These are phyloP conservation scores for Epichloe uncinata DNA, from an alignment of 2,329 filamentous ascomycete genomes.

Conservation along the genomic window DNA sequence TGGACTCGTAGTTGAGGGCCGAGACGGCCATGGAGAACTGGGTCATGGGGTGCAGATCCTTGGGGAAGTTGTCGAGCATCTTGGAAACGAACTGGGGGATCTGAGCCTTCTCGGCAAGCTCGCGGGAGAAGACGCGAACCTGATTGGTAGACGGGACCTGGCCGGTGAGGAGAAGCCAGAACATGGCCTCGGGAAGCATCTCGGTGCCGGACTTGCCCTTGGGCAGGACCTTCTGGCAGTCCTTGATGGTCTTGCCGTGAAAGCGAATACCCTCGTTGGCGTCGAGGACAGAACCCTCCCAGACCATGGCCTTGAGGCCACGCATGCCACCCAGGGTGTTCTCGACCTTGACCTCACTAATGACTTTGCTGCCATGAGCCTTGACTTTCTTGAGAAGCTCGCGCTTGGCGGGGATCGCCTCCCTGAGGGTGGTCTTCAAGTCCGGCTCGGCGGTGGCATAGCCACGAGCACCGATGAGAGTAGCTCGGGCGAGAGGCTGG, in stretches of 20 bases:
- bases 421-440: constrained; percentile 75
- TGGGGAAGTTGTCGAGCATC: constrained; percentile 83
- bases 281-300: constrained; percentile 95
- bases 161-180: constrained; percentile 94
- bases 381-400: constrained; percentile 93
- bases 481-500: constrained; percentile 14
- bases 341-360: constrained; percentile 87
- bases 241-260: constrained; percentile 94
- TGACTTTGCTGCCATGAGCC: constrained; percentile 63
- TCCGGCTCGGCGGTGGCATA: constrained; percentile 75
- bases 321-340: constrained; percentile 95
- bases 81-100: constrained; percentile 74
- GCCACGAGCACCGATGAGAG: constrained; percentile 28
- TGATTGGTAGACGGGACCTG: constrained; percentile 75
- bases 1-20: constrained; percentile 87
- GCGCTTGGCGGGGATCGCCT: constrained; percentile 79
- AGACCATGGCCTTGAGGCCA: constrained; percentile 94
- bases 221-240: constrained; percentile 86
- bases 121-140: constrained; percentile 67
- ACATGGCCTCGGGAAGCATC: constrained; percentile 99
- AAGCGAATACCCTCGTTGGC: constrained; percentile 96
- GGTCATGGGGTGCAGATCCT: constrained; percentile 92
- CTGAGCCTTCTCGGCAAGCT: constrained; percentile 74
- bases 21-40: constrained; percentile 93
- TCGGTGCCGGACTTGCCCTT: constrained; percentile 87